Evolutionary conservation across 2,329 filamentous ascomycete genomes (phyloP), one percentile per base, ranked within the genome.

Genomic region (Didymella keratinophila): DNA sequence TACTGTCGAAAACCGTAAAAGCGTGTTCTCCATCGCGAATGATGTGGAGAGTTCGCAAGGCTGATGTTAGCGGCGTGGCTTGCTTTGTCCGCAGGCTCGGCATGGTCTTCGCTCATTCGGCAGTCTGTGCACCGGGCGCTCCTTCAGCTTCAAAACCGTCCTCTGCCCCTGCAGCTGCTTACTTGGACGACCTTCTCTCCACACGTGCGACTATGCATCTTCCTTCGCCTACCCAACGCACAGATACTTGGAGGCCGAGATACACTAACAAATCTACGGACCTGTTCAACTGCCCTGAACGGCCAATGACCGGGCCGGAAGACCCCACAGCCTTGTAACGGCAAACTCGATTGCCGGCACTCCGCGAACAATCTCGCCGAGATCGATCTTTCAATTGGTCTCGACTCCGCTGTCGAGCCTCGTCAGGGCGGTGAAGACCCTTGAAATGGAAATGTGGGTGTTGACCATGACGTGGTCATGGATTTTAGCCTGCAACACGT

Each of bases 391-490:
- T 44, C 32, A 43, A 45, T 23, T 20, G 56, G 50, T 46, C 45
- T 45, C 49, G 50, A 49, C 39, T 36, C 45, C 39, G 14, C 21
- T 34, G 46, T 37, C 45, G 23, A 36, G 30, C 32, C 18, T 20
- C 23, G 25, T 34, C 20, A 32, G 7, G 25, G 56, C 56, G 50
- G 56, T 50, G 27, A 50, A 51, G 25, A 28, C 25, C 27, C 56
- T 54, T 34, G 16, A 54, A 54, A 18, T 12, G 50, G 50, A 39
- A 58, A 54, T 41, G 16, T 44, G 51, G 50, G 56, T 34, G 23
- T 28, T 42, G 25, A 39, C 49, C 21, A 58, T 58, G 56, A 58
- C 56, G 56, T 58, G 27, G n/a, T 53, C 39, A 28, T 32, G 25
- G 23, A 23, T 16, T 48, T 42, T 45, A 41, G 44, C 39, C 16